A percentile compares a stretch with the other conserved stretches of the same genome.
phyloP scores from a whole-genome alignment of 768 basidiomycete species.

The Lentinula raphanica region DNA sequence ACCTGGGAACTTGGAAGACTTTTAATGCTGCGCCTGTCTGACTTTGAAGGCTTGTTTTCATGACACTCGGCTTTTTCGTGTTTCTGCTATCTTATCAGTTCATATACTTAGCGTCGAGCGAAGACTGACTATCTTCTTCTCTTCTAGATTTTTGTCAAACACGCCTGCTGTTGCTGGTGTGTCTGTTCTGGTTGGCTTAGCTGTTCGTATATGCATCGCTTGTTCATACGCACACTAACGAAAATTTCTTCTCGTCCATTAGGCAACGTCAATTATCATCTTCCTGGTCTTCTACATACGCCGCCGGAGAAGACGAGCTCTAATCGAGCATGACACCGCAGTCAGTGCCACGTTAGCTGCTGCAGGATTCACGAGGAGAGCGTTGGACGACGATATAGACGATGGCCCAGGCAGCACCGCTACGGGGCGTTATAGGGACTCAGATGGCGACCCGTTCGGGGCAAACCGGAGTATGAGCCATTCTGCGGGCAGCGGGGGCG shows the following conservation, averaged over 20 bases:
- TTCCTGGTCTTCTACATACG: conserved; percentile 70
- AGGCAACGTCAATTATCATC: conserved; percentile 50
- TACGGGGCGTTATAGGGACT: conserved; percentile 1
- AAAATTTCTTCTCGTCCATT: background rate
- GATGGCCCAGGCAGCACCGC: conserved; percentile 22
- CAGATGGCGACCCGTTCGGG: background rate
- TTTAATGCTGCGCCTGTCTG: background rate
- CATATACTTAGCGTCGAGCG: no score
- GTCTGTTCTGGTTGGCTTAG: conserved; percentile 85
- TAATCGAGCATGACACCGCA: conserved; percentile 63
- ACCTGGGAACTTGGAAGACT: no score
- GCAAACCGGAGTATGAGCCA: conserved; percentile 6
- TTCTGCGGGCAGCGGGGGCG: conserved; percentile 14
- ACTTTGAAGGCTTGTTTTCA: background rate
- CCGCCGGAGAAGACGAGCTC: conserved; percentile 53
- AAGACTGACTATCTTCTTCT: background rate
- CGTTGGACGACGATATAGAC: conserved; percentile 64
- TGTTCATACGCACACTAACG: no score
- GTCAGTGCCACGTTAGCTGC: conserved; percentile 71
- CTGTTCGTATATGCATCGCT: conserved; percentile 27
- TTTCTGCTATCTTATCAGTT: background rate
- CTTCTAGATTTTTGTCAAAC: conserved; percentile 73
- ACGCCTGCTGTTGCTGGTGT: conserved; percentile 90
- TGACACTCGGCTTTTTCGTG: background rate
- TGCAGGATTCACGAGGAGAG: conserved; percentile 62